A percentile compares a stretch with the other conserved stretches of the same genome.
These are phyloP conservation scores for Fusarium sp. DNA, from an alignment of 2,329 filamentous ascomycete species.

Conservation along the genomic window DNA sequence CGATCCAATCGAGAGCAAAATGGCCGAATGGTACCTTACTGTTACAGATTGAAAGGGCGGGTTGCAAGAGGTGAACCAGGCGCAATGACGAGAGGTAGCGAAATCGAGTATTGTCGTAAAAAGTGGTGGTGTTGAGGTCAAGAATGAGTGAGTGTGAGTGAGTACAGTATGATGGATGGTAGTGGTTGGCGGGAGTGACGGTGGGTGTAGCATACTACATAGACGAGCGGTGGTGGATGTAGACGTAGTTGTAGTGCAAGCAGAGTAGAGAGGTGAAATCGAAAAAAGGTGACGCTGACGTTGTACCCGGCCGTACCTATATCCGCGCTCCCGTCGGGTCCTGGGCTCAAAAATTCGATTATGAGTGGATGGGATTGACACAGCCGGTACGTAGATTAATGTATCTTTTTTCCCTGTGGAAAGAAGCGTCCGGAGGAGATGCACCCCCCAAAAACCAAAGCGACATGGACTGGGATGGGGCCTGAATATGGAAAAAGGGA, in stretches of 20 bases:
- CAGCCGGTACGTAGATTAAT: slow-evolving; percentile 20
- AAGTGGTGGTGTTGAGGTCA: slow-evolving; percentile 42
- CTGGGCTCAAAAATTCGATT: slow-evolving; percentile 25
- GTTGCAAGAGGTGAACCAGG: not conserved
- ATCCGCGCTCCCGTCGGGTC: slow-evolving; percentile 38
- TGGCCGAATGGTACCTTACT: slow-evolving; percentile 14
- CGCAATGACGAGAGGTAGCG: slow-evolving; percentile 32
- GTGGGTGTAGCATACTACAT: slow-evolving; percentile 18
- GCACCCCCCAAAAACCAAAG: slow-evolving; percentile 36
- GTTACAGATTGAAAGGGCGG: slow-evolving; percentile 4
- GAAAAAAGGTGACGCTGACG: slow-evolving; percentile 42
- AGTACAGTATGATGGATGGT: slow-evolving; percentile 14
- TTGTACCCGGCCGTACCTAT: slow-evolving; percentile 49
- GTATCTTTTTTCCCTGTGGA: slow-evolving; percentile 8
- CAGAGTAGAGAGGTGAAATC: slow-evolving; percentile 19
- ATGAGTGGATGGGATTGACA: slow-evolving; percentile 6
- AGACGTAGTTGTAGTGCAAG: slow-evolving; percentile 33
- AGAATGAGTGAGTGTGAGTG: slow-evolving; percentile 28
- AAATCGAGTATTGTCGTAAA: slow-evolving; percentile 30
- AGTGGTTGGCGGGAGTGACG: slow-evolving; percentile 9
- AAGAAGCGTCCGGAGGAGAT: slow-evolving; percentile 26
- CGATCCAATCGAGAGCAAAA: slow-evolving; percentile 16
- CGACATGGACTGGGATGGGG: slow-evolving; percentile 37
- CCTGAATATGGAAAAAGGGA: slow-evolving; percentile 27
- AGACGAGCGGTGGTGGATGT: slow-evolving; percentile 28